Evolutionary conservation across 2,329 filamentous ascomycete species (phyloP).

Genomic region (Rachicladosporium sp.): DNA sequence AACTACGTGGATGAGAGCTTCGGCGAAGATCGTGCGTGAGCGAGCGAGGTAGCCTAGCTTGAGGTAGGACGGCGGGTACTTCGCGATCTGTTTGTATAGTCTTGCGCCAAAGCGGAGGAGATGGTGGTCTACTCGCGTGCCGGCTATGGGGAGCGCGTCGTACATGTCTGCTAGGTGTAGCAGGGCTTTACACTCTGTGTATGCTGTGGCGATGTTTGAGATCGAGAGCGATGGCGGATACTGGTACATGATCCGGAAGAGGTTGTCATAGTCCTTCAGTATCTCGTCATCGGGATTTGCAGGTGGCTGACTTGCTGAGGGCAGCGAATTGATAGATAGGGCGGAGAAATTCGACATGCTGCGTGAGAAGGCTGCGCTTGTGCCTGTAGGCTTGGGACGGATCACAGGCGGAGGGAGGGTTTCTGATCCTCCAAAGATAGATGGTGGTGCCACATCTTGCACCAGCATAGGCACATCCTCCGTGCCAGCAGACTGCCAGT

Average conservation of each 20-base stretch:
- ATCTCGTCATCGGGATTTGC: slow-evolving; percentile 56
- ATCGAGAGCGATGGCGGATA: slow-evolving; percentile 70
- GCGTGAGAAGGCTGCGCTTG: slow-evolving; percentile 65
- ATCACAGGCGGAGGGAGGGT: slow-evolving; percentile 34
- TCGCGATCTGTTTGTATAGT: slow-evolving; percentile 91
- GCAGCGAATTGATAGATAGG: slow-evolving; percentile 33
- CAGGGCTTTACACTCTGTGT: slow-evolving; percentile 85
- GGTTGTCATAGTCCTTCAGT: slow-evolving; percentile 85
- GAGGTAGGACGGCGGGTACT: slow-evolving; percentile 86
- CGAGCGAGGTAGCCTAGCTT: slow-evolving; percentile 78
- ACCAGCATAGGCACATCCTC: slow-evolving; percentile 40
- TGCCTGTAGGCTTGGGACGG: slow-evolving; percentile 52
- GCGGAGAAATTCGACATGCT: slow-evolving; percentile 70
- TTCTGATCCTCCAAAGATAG: slow-evolving; percentile 21
- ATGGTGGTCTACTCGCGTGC: slow-evolving; percentile 84
- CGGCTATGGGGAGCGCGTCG: slow-evolving; percentile 77
- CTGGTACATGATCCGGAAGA: slow-evolving; percentile 95
- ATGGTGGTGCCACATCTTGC: slow-evolving; percentile 8
- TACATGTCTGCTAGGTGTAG: slow-evolving; percentile 87
- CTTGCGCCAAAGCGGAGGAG: slow-evolving; percentile 81
- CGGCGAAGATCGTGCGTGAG: slow-evolving; percentile 60
- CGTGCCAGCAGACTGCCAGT: slow-evolving; percentile 54
- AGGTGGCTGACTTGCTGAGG: slow-evolving; percentile 24
- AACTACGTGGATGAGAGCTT: slow-evolving; percentile 86
- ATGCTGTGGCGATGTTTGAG: slow-evolving; percentile 82